Evolutionary conservation across 2,329 filamentous ascomycete species (phyloP).

Genomic region (Didymosphaeria variabile): DNA sequence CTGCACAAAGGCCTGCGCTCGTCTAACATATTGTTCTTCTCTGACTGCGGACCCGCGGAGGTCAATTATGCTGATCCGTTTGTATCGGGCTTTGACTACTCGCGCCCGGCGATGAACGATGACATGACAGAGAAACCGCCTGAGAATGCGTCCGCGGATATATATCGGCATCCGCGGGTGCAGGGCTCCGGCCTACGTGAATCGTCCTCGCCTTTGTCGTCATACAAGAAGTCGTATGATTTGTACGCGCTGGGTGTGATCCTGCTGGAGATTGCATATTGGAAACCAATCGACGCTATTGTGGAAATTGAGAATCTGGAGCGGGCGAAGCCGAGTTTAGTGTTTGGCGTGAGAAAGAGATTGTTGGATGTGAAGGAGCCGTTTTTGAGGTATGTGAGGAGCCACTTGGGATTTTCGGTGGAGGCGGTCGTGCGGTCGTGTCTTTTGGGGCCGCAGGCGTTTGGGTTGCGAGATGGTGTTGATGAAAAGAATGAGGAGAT

Average conservation of each 20-base stretch:
- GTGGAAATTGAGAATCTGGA: constrained; percentile 50
- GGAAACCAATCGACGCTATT: constrained; percentile 58
- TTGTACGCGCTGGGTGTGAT: constrained; percentile 64
- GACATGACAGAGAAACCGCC: constrained; percentile 62
- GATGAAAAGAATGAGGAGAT: constrained; percentile 43
- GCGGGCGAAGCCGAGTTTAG: constrained; percentile 50
- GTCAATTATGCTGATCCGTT: constrained; percentile 55
- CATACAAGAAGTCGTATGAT: constrained; percentile 61
- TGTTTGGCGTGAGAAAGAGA: constrained; percentile 47
- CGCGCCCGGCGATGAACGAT: constrained; percentile 59
- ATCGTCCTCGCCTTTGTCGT: constrained; percentile 3
- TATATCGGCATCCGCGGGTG: constrained; percentile 61
- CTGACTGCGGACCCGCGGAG: constrained; percentile 25
- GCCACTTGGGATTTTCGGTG: constrained; percentile 36
- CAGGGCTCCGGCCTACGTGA: constrained; percentile 50
- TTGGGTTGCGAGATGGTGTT: constrained; percentile 35
- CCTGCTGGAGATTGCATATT: constrained; percentile 64
- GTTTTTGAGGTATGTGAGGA: constrained; percentile 35
- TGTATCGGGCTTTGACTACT: constrained; percentile 65
- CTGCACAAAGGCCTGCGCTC: constrained; percentile 67
- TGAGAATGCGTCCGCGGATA: constrained; percentile 56
- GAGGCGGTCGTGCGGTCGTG: constrained; percentile 40
- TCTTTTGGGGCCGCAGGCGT: constrained; percentile 39
- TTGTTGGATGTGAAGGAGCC: constrained; percentile 32
- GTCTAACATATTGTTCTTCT: constrained; percentile 64